A percentile compares a stretch with the other conserved stretches of the same genome.
Conservation (phyloP, 2,329 filamentous ascomycete species). For the Cladosporium colombiae region DNA sequence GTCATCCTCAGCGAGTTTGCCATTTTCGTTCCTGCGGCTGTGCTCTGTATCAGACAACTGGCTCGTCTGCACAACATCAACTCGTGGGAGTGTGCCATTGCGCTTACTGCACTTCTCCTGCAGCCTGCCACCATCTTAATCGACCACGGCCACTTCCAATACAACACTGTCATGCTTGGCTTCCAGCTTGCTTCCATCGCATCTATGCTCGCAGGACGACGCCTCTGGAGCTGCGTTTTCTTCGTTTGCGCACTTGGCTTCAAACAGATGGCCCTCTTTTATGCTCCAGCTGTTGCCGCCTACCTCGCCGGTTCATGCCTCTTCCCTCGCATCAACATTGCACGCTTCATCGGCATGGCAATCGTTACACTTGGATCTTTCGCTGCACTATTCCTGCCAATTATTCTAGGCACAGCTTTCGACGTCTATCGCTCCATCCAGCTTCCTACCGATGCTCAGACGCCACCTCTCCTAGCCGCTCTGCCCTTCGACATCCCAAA, state of each 20-base stretch:
- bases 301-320: constrained; percentile 86
- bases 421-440: constrained; percentile 66
- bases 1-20: constrained; percentile 90
- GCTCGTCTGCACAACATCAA: constrained; percentile 74
- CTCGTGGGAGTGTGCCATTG: constrained; percentile 76
- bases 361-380: constrained; percentile 73
- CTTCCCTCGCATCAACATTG: constrained; percentile 68
- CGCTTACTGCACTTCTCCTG: constrained; percentile 86
- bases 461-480: constrained; percentile 64
- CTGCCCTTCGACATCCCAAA: constrained; percentile 59
- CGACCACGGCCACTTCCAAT: constrained; percentile 96
- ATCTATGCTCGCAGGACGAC: constrained; percentile 80
- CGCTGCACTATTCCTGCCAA: constrained; percentile 70
- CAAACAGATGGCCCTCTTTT: constrained; percentile 99
- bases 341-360: constrained; percentile 73
- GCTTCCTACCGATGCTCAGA: constrained; percentile 50
- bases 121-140: constrained; percentile 88
- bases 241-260: constrained; percentile 94
- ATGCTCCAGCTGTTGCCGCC: constrained; percentile 87
- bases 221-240: constrained; percentile 87
- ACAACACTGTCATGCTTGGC: constrained; percentile 98
- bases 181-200: constrained; percentile 84
- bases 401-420: constrained; percentile 71
- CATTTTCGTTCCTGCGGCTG: constrained; percentile 78
- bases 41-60: constrained; percentile 82